Evolutionary conservation across 2,329 filamentous ascomycete genomes (phyloP).

Genomic region (Cercospora zeina): DNA sequence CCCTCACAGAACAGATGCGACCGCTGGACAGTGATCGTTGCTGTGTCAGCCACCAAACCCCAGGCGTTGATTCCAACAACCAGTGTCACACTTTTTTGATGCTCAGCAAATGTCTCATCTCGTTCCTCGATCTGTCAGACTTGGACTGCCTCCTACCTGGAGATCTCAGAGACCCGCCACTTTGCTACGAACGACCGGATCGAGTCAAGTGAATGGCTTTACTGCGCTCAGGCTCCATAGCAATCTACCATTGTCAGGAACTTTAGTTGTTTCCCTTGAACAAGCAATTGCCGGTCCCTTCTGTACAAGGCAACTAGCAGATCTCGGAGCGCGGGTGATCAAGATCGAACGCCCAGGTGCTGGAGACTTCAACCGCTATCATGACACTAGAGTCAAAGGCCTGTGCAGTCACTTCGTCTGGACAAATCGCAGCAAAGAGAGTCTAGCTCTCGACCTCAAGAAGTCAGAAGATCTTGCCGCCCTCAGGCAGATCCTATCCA

Average conservation of each 20-base stretch:
- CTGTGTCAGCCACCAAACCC: too few relatives aligned
- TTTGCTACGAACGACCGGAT: neutral
- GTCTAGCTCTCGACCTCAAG: constrained; percentile 83
- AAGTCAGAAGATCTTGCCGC: constrained; percentile 78
- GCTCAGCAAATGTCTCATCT: neutral
- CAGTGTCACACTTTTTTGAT: neutral
- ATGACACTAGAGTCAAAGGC: constrained; percentile 34
- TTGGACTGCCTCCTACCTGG: neutral
- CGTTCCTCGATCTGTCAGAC: neutral
- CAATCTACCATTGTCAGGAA: constrained; percentile 33
- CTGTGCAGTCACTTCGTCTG: constrained; percentile 36
- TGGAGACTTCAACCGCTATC: constrained; percentile 36
- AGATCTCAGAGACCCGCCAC: neutral
- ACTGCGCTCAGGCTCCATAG: neutral
- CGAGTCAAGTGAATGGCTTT: neutral
- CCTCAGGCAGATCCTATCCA: constrained; percentile 75
- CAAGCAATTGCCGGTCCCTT: constrained; percentile 37
- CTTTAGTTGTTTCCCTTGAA: constrained; percentile 34
- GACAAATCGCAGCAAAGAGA: constrained; percentile 89
- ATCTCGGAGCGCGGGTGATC: constrained; percentile 48
- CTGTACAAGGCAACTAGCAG: constrained; percentile 48
- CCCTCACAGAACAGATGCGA: neutral
- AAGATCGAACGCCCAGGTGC: constrained; percentile 45
- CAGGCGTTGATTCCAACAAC: neutral
- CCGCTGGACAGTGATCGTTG: too few relatives aligned